Conservation (phyloP, 225 moss, liverwort and hornwort species). For the Bryum argenteum region DNA sequence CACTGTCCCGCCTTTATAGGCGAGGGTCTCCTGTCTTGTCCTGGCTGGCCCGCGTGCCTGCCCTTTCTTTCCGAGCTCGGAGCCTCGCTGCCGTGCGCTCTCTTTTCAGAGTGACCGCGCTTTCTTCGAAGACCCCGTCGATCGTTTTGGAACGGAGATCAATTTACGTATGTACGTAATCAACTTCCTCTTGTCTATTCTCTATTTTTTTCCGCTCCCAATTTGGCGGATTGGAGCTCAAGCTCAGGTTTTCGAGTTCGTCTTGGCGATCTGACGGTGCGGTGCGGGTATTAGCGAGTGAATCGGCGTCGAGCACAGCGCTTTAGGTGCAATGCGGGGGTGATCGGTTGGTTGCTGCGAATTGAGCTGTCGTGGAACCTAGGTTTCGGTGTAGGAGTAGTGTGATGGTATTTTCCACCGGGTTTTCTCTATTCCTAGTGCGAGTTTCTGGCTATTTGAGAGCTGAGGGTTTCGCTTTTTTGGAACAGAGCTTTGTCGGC, state of each 20-base stretch:
- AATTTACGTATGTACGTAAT: not conserved
- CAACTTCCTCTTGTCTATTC: not conserved
- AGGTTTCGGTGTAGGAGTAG: conserved; percentile 16
- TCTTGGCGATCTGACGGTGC: conserved; percentile 28
- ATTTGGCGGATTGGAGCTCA: conserved; percentile 24
- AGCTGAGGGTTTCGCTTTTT: conserved; percentile 18
- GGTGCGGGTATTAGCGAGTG: not conserved
- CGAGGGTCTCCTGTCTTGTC: not conserved
- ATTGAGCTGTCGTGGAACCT: conserved; percentile 32
- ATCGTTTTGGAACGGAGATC: conserved; percentile 8
- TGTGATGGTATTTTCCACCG: not conserved
- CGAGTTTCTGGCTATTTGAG: conserved; percentile 10
- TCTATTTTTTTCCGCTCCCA: conserved; percentile 20
- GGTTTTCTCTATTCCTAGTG: not conserved
- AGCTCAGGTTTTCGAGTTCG: not conserved
- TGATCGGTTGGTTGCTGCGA: conserved; percentile 29
- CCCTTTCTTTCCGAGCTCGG: conserved; percentile 32
- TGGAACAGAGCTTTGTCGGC: conserved; percentile 8
- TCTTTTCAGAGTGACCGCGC: not conserved
- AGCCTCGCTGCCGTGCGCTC: not conserved
- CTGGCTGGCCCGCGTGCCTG: not conserved
- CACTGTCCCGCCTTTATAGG: too few relatives aligned
- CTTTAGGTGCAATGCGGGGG: conserved; percentile 10
- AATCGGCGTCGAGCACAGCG: not conserved
- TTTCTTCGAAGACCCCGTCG: conserved; percentile 6